These are phyloP conservation scores for Dothiorella sarmentorum DNA, from an alignment of 2,329 filamentous ascomycete genomes.

Conservation along the genomic window DNA sequence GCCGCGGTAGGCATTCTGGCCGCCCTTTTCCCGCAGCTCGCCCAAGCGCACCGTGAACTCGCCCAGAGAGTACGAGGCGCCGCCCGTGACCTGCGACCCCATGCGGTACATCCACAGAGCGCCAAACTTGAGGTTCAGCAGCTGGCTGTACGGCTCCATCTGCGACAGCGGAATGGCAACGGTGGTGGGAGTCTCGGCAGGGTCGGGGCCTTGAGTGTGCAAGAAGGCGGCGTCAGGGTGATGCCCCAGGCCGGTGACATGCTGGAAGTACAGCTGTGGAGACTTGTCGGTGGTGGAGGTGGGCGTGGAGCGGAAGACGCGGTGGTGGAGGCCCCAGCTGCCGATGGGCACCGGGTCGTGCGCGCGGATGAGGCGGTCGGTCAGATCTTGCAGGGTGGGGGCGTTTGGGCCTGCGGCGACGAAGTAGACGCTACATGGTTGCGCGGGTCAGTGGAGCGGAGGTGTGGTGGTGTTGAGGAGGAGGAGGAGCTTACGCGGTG, in stretches of 20 bases:
- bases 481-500: conserved; percentile 2
- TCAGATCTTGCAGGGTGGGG: conserved; percentile 25
- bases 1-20: conserved; percentile 13
- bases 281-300: conserved; percentile 18
- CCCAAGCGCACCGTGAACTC: conserved; percentile 20
- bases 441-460: background rate
- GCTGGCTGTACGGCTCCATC: conserved; percentile 14
- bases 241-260: conserved; percentile 19
- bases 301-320: conserved; percentile 33
- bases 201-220: background rate
- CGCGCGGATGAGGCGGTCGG: conserved; percentile 27
- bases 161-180: conserved; percentile 20
- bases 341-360: conserved; percentile 24
- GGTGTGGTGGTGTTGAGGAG: background rate
- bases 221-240: conserved; percentile 17
- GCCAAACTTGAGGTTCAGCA: conserved; percentile 20
- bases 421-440: conserved; percentile 30
- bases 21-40: conserved; percentile 19
- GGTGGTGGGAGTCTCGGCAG: background rate
- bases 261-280: conserved; percentile 19
- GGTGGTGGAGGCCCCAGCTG: conserved; percentile 32
- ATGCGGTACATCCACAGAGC: conserved; percentile 20
- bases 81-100: conserved; percentile 10
- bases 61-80: conserved; percentile 19
- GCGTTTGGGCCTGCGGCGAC: conserved; percentile 28